A percentile compares a stretch with the other conserved stretches of the same genome.
phyloP scores from a whole-genome alignment of 768 basidiomycete genomes.

The Psilocybe tampanensis region DNA sequence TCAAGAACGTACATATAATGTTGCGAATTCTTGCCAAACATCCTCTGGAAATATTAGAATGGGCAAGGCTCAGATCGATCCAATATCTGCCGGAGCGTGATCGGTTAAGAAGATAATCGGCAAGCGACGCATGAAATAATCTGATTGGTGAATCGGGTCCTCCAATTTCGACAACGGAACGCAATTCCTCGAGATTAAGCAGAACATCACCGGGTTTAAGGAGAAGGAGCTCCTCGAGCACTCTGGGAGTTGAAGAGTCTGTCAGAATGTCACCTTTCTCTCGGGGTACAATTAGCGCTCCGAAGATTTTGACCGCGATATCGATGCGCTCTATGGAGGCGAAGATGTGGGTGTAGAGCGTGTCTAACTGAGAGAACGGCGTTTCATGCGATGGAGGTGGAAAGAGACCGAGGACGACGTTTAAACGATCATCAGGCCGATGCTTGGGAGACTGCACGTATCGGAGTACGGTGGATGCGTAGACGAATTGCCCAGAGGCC shows the following conservation, averaged over 20 bases:
- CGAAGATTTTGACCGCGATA: constrained; percentile 7
- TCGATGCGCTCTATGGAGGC: constrained; percentile 11
- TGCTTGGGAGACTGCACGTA: constrained; percentile 18
- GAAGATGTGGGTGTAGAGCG: constrained; percentile 19
- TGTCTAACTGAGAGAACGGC: constrained; percentile 19
- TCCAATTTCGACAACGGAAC: constrained; percentile 12
- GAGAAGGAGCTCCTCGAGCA: constrained; percentile 11
- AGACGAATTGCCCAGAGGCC: constrained; percentile 23
- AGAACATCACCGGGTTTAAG: constrained; percentile 14
- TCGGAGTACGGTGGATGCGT: constrained; percentile 20
- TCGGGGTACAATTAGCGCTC: constrained; percentile 9
- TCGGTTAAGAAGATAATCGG: constrained; percentile 18
- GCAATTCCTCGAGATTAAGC: constrained; percentile 12
- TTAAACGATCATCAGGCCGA: constrained; percentile 14
- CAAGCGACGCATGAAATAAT: constrained; percentile 17
- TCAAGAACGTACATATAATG: neutral
- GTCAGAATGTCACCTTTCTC: constrained; percentile 6
- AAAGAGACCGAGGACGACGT: constrained; percentile 14
- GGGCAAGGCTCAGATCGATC: constrained; percentile 10
- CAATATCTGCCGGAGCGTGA: constrained; percentile 13
- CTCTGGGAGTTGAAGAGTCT: constrained; percentile 8
- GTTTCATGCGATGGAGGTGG: constrained; percentile 5
- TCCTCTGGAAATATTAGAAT: constrained; percentile 9
- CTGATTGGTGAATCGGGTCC: constrained; percentile 4
- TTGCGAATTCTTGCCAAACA: constrained; percentile 1